Conservation (phyloP, 2,329 filamentous ascomycete genomes). For the Trichocomaceae sp. region DNA sequence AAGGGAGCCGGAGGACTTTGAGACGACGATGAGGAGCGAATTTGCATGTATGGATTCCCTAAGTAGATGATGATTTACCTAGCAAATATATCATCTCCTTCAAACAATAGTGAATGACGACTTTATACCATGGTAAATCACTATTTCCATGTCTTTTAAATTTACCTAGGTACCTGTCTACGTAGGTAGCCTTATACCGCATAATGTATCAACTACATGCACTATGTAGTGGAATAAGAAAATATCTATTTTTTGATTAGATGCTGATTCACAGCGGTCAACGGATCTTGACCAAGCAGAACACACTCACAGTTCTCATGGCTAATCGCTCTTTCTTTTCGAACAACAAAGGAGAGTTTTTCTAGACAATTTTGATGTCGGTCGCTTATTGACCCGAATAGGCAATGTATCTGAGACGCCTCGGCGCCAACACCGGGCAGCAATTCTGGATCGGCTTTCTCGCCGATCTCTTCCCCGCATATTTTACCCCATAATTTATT, state of each 20-base stretch:
- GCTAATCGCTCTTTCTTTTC: conserved; percentile 33
- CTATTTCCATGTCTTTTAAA: not conserved
- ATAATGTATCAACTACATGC: too few relatives aligned
- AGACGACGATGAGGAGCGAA: conserved; percentile 21
- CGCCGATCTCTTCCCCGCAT: not conserved
- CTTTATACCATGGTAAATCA: not conserved
- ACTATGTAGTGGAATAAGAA: not conserved
- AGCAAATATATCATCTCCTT: not conserved
- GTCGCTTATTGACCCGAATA: too few relatives aligned
- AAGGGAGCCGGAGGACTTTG: conserved; percentile 39
- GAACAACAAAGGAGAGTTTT: too few relatives aligned
- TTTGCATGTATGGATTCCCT: not conserved
- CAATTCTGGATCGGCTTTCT: not conserved
- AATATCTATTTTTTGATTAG: conserved; percentile 3
- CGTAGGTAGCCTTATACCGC: too few relatives aligned
- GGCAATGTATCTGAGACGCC: not conserved
- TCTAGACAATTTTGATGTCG: too few relatives aligned
- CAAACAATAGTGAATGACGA: too few relatives aligned
- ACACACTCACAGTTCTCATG: conserved; percentile 39
- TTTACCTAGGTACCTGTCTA: too few relatives aligned
- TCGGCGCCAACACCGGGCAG: not conserved
- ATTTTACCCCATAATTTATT: not conserved
- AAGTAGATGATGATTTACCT: too few relatives aligned
- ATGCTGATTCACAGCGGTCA: conserved; percentile 13
- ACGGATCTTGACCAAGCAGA: conserved; percentile 5